Percentiles rank a stretch among this genome's conserved stretches.
Conservation (phyloP, 148 eudicot species). For the Amaranthus cruentus region DNA sequence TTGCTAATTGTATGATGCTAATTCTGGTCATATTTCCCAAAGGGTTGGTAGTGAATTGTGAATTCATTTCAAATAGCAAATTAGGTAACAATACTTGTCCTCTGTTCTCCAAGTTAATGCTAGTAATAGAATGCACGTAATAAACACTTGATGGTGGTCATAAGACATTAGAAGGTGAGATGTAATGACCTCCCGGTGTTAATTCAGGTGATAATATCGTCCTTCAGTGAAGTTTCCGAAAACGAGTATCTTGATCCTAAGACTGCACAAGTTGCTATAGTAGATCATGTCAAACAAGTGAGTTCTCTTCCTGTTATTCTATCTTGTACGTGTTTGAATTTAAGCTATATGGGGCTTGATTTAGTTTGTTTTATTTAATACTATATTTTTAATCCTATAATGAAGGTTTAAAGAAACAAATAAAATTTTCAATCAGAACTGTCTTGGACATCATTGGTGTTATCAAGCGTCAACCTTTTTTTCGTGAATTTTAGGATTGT, state of each 20-base stretch:
- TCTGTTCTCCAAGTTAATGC: no score
- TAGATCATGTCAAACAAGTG: slow-evolving; percentile 52
- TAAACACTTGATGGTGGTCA: no score
- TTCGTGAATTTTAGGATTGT: not conserved
- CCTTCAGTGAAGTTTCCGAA: slow-evolving; percentile 62
- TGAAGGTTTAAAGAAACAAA: not conserved
- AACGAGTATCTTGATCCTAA: slow-evolving; percentile 86
- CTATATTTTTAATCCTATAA: not conserved
- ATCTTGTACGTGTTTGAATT: not conserved
- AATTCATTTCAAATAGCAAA: no score
- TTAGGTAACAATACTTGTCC: no score
- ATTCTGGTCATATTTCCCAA: no score
- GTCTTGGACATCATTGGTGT: not conserved
- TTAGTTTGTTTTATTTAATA: not conserved
- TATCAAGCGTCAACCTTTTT: not conserved
- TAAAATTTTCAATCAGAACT: not conserved
- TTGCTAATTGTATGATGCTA: no score
- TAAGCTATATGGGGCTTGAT: not conserved
- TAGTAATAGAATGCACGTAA: no score
- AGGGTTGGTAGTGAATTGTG: no score
- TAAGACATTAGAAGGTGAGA: not conserved
- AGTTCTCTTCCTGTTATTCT: not conserved
- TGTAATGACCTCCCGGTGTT: slow-evolving; percentile 1
- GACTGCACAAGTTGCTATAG: slow-evolving; percentile 81
- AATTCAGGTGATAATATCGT: slow-evolving; percentile 63